Evolutionary conservation across 208 protist genomes (phyloP), one percentile per base, ranked within the genome.

Genomic region (Angomonas desouzai): DNA sequence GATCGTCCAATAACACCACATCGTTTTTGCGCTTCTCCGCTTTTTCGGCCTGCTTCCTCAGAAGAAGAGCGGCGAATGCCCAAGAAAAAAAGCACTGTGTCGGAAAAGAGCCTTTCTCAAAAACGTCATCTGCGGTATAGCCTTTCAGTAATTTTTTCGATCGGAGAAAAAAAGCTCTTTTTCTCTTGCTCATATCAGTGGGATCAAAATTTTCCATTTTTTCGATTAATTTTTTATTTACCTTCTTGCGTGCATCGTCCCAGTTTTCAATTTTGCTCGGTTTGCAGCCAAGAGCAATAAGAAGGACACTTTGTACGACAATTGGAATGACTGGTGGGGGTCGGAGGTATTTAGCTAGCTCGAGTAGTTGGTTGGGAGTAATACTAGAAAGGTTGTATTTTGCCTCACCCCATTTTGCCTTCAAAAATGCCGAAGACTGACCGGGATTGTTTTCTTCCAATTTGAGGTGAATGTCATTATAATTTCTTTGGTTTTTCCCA

Each of bases 21-120:
- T 29, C 51, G 30, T 36, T 32, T 32, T 36, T 36, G 25, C 61
- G 38, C 32, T 70, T 62, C n/a, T 70, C 55, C 40, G 62, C 40
- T n/a, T 49, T 55, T 33, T 72, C 67, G 27, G 67, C 59, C 16
- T 70, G 62, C 53, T 75, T 75, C 6, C 83, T 59, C 33, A 89
- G 48, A 13, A 84, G 70, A 48, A 89, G 68, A 4, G 69, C 76
- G 1, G 69, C 62, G 63, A 80, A 89, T 1, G 64, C 64, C 78
- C 83, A 89, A 0, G 49, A 66, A 68, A 85, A 89, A 64, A 89
- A 84, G 60, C 74, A 77, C 48, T 72, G 70, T 18, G 78, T 68
- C 33, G 83, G 79, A 64, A 72, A 74, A 23, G 79, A 89, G 1
- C 78, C 83, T 34, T 81, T 85, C n/a, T 74, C 72, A 66, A 82